Conservation (phyloP, 1,139 yeast genomes). For the Suhomyces panamericanus region DNA sequence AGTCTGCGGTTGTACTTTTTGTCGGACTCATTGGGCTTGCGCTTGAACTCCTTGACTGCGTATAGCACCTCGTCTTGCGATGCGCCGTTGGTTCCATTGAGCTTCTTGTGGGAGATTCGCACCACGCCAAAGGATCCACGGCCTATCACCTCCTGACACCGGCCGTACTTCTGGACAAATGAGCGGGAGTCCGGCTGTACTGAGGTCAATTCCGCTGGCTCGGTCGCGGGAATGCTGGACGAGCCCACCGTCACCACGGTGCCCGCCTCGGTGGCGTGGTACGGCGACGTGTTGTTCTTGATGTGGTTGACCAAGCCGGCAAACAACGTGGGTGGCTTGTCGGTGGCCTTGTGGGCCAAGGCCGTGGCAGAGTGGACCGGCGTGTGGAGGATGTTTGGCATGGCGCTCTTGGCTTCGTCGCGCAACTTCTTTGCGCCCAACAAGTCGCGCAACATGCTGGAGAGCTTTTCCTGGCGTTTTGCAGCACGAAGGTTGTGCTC, state of each 20-base stretch:
- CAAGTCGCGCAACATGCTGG: slow-evolving; percentile 83
- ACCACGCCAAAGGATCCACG: slow-evolving; percentile 52
- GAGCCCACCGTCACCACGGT: not conserved
- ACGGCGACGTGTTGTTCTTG: slow-evolving; percentile 36
- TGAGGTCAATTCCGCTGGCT: not conserved
- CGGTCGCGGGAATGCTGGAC: slow-evolving; percentile 1
- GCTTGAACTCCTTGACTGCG: slow-evolving; percentile 50
- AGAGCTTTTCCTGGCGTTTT: slow-evolving; percentile 83
- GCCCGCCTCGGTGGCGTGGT: slow-evolving; percentile 17
- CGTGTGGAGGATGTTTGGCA: slow-evolving; percentile 57
- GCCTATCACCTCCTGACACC: slow-evolving; percentile 53
- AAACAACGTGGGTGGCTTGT: slow-evolving; percentile 73
- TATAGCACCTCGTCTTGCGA: slow-evolving; percentile 37
- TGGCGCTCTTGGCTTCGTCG: slow-evolving; percentile 80
- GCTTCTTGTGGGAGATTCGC: slow-evolving; percentile 45
- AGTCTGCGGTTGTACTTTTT: slow-evolving; percentile 47
- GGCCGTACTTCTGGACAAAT: slow-evolving; percentile 50
- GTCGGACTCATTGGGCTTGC: slow-evolving; percentile 44
- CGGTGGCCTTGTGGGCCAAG: slow-evolving; percentile 14
- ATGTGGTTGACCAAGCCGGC: slow-evolving; percentile 78
- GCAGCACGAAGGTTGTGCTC: slow-evolving; percentile 77
- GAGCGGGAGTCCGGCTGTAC: slow-evolving; percentile 36
- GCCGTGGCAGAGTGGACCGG: slow-evolving; percentile 12
- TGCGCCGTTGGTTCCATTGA: slow-evolving; percentile 5
- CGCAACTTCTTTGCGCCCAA: slow-evolving; percentile 79